Conservation (phyloP, 2,329 filamentous ascomycete genomes). For the Aspergillus pseudoglaucus region DNA sequence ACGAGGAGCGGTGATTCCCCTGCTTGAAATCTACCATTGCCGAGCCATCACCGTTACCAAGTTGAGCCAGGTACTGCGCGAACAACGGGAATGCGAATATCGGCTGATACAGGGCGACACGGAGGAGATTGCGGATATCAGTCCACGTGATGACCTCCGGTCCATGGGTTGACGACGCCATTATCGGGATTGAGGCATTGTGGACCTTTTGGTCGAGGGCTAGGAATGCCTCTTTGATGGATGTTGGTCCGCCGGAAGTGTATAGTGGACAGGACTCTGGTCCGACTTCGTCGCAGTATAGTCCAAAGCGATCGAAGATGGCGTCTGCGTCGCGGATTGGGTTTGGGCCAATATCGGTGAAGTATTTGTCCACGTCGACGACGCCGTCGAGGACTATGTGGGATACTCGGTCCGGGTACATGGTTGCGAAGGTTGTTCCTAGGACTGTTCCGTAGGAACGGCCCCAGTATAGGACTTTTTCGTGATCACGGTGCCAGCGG, state of each 20-base stretch:
- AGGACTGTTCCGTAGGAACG: slow-evolving; percentile 43
- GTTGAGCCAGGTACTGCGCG: slow-evolving; percentile 18
- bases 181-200: slow-evolving; percentile 24
- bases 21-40: slow-evolving; percentile 27
- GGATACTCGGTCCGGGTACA: slow-evolving; percentile 37
- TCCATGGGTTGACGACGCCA: slow-evolving; percentile 21
- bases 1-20: slow-evolving; percentile 16
- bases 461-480: slow-evolving; percentile 36
- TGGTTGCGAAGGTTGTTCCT: slow-evolving; percentile 41
- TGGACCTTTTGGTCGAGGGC: slow-evolving; percentile 17
- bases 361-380: slow-evolving; percentile 32
- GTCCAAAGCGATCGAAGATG: slow-evolving; percentile 27
- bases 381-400: slow-evolving; percentile 31
- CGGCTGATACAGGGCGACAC: slow-evolving; percentile 28
- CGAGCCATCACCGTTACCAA: slow-evolving; percentile 20
- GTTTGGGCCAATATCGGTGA: slow-evolving; percentile 17
- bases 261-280: slow-evolving; percentile 26
- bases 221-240: slow-evolving; percentile 21
- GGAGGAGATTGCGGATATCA: slow-evolving; percentile 25
- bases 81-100: slow-evolving; percentile 22
- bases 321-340: slow-evolving; percentile 28
- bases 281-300: slow-evolving; percentile 27
- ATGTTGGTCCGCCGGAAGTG: slow-evolving; percentile 16
- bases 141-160: slow-evolving; percentile 32
- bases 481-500: slow-evolving; percentile 21